Evolutionary conservation across 192 early-diverging fungal genomes (phyloP).

Genomic region (Podila epicladia): DNA sequence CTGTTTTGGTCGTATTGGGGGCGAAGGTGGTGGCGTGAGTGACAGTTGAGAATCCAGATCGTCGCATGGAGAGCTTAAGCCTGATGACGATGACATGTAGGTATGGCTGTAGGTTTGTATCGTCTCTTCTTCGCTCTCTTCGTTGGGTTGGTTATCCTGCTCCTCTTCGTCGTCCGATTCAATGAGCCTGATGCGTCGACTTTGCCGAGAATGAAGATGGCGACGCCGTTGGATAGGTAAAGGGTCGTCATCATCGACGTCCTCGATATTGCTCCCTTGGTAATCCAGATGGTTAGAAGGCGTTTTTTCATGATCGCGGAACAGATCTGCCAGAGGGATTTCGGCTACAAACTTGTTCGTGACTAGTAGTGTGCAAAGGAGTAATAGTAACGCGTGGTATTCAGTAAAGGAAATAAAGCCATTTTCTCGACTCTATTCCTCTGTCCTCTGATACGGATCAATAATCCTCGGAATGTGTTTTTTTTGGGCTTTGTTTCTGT

Average conservation of each 20-base stretch:
- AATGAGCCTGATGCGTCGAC: background rate
- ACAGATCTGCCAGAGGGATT: background rate
- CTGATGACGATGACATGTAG: background rate
- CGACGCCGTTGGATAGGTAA: background rate
- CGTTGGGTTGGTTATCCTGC: background rate
- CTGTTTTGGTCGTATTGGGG: constrained; percentile 28
- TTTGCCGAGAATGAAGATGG: background rate
- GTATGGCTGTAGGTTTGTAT: background rate
- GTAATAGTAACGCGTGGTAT: too few species aligned
- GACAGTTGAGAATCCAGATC: background rate
- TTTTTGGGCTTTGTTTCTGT: too few species aligned
- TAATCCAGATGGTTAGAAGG: background rate
- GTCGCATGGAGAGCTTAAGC: background rate
- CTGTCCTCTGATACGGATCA: too few species aligned
- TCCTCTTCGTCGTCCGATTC: background rate
- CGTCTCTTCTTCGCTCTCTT: background rate
- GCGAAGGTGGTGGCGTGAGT: background rate
- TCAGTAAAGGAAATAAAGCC: too few species aligned
- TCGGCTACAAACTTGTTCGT: too few species aligned
- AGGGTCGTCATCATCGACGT: constrained; percentile 11
- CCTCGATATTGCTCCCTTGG: background rate
- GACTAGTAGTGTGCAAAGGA: too few species aligned
- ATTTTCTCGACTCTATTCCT: too few species aligned
- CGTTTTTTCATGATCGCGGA: background rate
- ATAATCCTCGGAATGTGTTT: too few species aligned